A percentile compares a stretch with the other conserved stretches of the same genome.
Evolutionary conservation across 805 yeast species (phyloP).

Genomic region (Lipomyces starkeyi): DNA sequence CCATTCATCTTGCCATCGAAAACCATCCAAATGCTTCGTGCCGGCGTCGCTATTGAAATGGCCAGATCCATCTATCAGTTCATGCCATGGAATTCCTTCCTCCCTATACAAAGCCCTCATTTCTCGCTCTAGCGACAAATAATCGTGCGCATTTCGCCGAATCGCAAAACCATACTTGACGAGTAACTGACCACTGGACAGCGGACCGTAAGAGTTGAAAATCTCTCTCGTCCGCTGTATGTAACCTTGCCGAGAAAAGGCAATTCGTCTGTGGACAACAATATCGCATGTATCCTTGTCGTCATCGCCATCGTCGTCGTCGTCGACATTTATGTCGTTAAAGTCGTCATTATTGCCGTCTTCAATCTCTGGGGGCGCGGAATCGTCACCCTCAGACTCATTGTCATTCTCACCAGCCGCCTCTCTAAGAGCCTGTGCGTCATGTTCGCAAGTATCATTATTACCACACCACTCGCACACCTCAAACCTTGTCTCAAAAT

Average conservation of each 20-base stretch:
- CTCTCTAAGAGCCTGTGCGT: constrained; percentile 44
- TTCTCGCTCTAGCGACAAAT: constrained; percentile 27
- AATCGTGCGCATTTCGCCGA: constrained; percentile 56
- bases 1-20: neutral
- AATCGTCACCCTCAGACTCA: constrained; percentile 42
- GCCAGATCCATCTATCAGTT: neutral
- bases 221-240: constrained; percentile 59
- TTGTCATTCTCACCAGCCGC: constrained; percentile 42
- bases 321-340: neutral
- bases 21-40: neutral
- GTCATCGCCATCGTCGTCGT: constrained; percentile 9
- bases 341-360: neutral
- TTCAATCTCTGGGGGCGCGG: constrained; percentile 20
- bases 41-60: neutral
- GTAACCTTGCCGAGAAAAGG: constrained; percentile 25
- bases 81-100: constrained; percentile 19
- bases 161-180: constrained; percentile 81
- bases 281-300: constrained; percentile 69
- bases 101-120: constrained; percentile 15
- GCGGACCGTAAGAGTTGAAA: constrained; percentile 82
- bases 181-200: constrained; percentile 66
- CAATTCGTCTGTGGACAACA: constrained; percentile 53
- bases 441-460: constrained; percentile 36
- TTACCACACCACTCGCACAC: constrained; percentile 57
- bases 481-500: constrained; percentile 63